These are phyloP conservation scores for Chrysanthemum makinoi DNA, from an alignment of 129 eudicot genomes.

Conservation along the genomic window DNA sequence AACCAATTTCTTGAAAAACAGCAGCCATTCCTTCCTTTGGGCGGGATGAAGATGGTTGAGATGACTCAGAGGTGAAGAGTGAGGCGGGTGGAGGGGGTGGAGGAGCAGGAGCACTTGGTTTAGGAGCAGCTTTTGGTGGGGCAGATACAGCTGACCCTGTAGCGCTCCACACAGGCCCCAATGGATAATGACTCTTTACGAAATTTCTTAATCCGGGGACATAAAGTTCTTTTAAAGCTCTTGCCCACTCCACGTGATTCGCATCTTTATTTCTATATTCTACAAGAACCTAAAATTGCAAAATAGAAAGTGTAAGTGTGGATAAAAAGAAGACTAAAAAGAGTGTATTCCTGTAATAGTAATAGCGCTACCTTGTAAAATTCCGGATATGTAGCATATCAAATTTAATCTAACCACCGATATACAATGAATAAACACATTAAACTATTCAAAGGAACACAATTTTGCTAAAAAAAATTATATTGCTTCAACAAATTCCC, in stretches of 20 bases:
- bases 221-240: conserved; percentile 86
- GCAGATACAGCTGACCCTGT: conserved; percentile 52
- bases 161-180: conserved; percentile 97
- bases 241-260: conserved; percentile 95
- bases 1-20: conserved; percentile 83
- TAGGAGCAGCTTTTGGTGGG: conserved; percentile 56
- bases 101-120: conserved; percentile 65
- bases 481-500: not conserved
- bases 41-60: conserved; percentile 68
- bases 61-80: conserved; percentile 56
- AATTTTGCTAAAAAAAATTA: not conserved
- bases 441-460: not conserved
- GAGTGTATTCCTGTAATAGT: not conserved
- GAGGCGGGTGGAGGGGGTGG: conserved; percentile 91
- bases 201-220: conserved; percentile 85
- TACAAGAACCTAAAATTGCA: conserved; percentile 56
- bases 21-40: conserved; percentile 92
- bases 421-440: not conserved
- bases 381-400: no score
- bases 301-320: not conserved
- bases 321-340: not conserved
- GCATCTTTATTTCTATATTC: conserved; percentile 85
- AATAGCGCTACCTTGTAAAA: not conserved
- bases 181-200: conserved; percentile 75
- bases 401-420: no score